Base-by-base conservation (phyloP, 495 filamentous ascomycete species). In the Aspergillus mulundensis region DNA sequence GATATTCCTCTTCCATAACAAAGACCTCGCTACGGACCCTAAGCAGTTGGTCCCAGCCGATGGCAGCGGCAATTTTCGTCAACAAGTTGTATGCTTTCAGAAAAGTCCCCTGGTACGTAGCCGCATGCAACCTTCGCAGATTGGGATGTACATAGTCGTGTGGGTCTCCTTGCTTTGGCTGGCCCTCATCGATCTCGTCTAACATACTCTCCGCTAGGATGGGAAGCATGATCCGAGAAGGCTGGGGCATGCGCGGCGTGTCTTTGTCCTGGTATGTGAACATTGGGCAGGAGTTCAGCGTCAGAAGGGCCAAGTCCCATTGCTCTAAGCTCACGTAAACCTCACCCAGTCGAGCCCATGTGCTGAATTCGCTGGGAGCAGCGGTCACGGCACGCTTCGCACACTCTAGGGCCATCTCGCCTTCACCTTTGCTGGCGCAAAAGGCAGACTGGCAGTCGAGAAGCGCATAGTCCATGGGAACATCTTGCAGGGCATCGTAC, bases 191-290 rank as follows among this genome's bases (percentile, higher is more conserved):
- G 61, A 97, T 95, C 65, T 98, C 94, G 54, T 98, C 94, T 54
- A 97, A 80, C 44, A 91, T 83, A n/a, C 88, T 92, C 69, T 97
- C 95, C 0, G 87, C 81, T 15, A 97, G 79, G 4, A 91, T 86
- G 0, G 94, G 94, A 19, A 98, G 83, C 65, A 88, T 83, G 54
- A 97, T 86, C 49, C 89, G 89, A 47, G 84, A 83, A 0, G 92
- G 91, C 60, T 94, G 90, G 18, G 94, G 94, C 87, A 96, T 91
- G 54, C 92, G 80, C 16, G 94, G 94, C 7, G 90, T 84, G 67
- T 98, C 94, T 62, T 96, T 97, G 69, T 98, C 94, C 68, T 97
- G 93, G 71, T 97, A 97, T 7, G 94, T 97, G 69, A 98, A 98
- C 94, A 98, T 98, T 4, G 94, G 94, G 59, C 95, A 98, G 3